phyloP scores from a whole-genome alignment of 768 basidiomycete species.

The Mycena leptocephala region DNA sequence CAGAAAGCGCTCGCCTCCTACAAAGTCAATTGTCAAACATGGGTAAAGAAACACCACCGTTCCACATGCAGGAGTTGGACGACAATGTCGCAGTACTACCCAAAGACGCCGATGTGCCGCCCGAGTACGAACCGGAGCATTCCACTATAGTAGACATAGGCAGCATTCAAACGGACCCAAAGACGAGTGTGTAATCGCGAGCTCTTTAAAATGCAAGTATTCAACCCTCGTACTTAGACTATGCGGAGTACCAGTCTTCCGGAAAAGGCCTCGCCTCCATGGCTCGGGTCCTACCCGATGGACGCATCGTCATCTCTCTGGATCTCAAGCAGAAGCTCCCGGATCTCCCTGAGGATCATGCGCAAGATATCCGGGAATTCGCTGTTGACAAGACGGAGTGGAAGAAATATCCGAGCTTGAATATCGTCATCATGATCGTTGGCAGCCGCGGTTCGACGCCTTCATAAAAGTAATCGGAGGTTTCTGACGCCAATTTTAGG shows the following conservation, averaged over 20 bases:
- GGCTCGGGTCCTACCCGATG: conserved; percentile 60
- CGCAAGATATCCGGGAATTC: conserved; percentile 65
- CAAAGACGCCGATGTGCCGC: conserved; percentile 24
- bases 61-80: conserved; percentile 42
- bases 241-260: conserved; percentile 54
- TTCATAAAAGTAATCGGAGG: background rate
- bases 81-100: conserved; percentile 32
- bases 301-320: conserved; percentile 63
- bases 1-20: background rate
- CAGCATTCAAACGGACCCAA: conserved; percentile 41
- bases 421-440: conserved; percentile 79
- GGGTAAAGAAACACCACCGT: conserved; percentile 25
- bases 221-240: conserved; percentile 45
- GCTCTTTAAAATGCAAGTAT: background rate
- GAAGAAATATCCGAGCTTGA: conserved; percentile 60
- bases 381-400: conserved; percentile 59
- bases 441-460: conserved; percentile 70
- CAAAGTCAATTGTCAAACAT: background rate
- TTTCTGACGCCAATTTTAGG: conserved; percentile 50
- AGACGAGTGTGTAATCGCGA: conserved; percentile 30
- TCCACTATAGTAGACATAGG: conserved; percentile 38
- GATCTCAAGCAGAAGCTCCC: conserved; percentile 67
- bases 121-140: conserved; percentile 27
- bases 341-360: conserved; percentile 65
- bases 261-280: conserved; percentile 61